Base-by-base conservation (phyloP, 495 filamentous ascomycete species). In the Thozetella sp. region DNA sequence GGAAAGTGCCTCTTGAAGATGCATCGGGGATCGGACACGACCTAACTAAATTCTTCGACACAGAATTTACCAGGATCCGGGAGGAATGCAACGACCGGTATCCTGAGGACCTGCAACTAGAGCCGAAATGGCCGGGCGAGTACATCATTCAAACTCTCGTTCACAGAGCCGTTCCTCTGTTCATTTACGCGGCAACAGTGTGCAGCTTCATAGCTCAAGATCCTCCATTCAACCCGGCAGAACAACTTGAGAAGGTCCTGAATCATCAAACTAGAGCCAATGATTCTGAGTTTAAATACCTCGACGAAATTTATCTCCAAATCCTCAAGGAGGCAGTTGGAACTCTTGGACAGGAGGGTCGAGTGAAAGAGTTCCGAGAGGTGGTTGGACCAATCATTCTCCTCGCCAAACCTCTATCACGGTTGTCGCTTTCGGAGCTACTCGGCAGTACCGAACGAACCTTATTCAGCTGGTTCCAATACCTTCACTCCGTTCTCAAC, bases 101-200 rank as follows among this genome's bases (percentile, higher is more conserved):
- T 25, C 25, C 34, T 9, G 2, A 26, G 27, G 20, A 56, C 13
- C n/a, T 15, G 12, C 46, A 54, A 37, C 58, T 74, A 13, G 27
- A 56, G 24, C 43, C 34, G 22, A 56, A 56, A 58, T 86, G 80
- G 82, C 83, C 81, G 1, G 69, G 73, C 2, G 25, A 67, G 24
- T 9, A 64, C 13, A 40, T 15, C 10, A 66, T 79, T 50, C 3
- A 64, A 22, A 26, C 22, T n/a, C 66, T 84, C 0, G 70, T 70
- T 6, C 24, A 72, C 22, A 72, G 67, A 54, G 70, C 80, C n/a
- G 65, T 65, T 37, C 73, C 75, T 24, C 56, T 80, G 1, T 80
- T 82, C 62, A 80, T 82, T 40, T 80, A 67, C 58, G 72, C 75
- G 11, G 67, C 75, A 12, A 80, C 76, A 15, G 69, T 67, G 13